Conservation (phyloP, 495 filamentous ascomycete species). For the Poronia punctata region DNA sequence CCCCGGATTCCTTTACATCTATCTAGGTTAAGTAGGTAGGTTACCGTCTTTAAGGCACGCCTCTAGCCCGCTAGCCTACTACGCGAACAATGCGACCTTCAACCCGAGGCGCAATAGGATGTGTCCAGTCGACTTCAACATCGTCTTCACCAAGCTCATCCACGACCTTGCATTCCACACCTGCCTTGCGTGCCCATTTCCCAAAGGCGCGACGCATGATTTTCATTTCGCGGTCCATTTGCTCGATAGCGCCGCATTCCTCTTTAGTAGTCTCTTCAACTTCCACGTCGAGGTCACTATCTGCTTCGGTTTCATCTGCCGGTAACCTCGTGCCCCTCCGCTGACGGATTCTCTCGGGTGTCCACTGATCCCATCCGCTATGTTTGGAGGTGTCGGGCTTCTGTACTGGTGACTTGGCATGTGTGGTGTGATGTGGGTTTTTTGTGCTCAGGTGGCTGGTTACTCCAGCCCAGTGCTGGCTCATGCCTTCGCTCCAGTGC, state of each 20-base stretch:
- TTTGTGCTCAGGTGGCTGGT: conserved; percentile 45
- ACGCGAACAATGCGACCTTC: conserved; percentile 62
- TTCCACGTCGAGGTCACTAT: conserved; percentile 22
- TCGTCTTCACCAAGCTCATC: conserved; percentile 46
- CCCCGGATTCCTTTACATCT: too few relatives aligned
- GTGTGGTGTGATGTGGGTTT: conserved; percentile 30
- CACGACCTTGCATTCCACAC: conserved; percentile 43
- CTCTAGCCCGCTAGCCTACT: conserved; percentile 12
- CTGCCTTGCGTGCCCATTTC: conserved; percentile 70
- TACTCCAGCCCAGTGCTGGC: conserved; percentile 55
- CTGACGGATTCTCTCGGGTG: conserved; percentile 39
- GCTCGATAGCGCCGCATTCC: conserved; percentile 18
- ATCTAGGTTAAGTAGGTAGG: too few relatives aligned
- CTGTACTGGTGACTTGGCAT: conserved; percentile 21
- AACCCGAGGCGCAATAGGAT: conserved; percentile 63
- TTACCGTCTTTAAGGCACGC: too few relatives aligned
- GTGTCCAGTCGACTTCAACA: conserved; percentile 69
- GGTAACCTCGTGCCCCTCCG: conserved; percentile 22
- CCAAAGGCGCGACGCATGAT: conserved; percentile 54
- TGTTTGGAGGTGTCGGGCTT: conserved; percentile 10
- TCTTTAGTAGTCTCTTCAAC: conserved; percentile 22
- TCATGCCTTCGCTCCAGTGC: conserved; percentile 50
- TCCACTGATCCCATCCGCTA: conserved; percentile 34
- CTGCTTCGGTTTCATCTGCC: conserved; percentile 28
- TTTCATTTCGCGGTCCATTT: conserved; percentile 30